Conservation (phyloP, 257 asterid species). For the Solanum ossicruentum region DNA sequence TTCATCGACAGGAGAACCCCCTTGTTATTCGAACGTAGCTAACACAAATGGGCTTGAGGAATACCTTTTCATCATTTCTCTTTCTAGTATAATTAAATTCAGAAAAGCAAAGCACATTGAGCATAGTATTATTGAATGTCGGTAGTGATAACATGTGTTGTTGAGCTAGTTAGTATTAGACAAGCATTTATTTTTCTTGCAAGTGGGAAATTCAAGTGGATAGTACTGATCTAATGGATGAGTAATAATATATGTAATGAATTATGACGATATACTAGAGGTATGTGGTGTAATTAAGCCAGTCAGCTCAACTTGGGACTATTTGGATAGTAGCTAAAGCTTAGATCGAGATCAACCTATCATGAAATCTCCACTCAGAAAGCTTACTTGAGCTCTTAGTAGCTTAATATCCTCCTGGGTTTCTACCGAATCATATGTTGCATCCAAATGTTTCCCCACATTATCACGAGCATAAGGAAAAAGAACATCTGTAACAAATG, state of each 20-base stretch:
- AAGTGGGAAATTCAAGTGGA: neutral
- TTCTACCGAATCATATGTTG: conserved; percentile 60
- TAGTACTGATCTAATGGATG: neutral
- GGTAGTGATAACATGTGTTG: neutral
- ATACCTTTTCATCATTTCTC: neutral
- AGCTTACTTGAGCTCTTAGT: conserved; percentile 66
- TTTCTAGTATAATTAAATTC: neutral
- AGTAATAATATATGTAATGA: neutral
- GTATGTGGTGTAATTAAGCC: neutral
- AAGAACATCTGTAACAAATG: conserved; percentile 78
- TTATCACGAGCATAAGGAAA: conserved; percentile 90
- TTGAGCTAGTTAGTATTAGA: neutral
- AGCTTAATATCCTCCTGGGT: conserved; percentile 78
- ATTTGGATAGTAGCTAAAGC: neutral
- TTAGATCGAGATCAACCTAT: neutral
- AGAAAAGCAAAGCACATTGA: neutral
- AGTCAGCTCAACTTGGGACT: neutral
- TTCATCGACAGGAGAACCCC: neutral
- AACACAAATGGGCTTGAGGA: neutral
- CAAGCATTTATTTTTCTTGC: neutral
- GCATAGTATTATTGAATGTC: neutral
- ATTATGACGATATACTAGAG: neutral
- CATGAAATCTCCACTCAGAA: neutral
- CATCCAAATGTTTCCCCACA: conserved; percentile 81
- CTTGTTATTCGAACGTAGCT: neutral